Conservation (phyloP, 139 green algal genomes). For the Haematococcus lacustris region DNA sequence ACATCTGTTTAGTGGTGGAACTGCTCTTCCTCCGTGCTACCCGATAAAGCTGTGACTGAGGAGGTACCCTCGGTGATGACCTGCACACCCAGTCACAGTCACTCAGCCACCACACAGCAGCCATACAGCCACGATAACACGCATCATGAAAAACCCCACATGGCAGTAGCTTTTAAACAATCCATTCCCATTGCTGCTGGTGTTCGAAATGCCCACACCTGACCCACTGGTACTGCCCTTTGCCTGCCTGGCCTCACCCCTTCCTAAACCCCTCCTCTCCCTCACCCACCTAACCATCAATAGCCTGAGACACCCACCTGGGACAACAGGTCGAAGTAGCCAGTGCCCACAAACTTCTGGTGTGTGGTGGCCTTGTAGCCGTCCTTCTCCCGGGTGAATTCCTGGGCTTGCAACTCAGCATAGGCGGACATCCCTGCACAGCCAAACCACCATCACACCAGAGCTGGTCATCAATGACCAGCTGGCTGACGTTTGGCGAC, state of each 20-base stretch:
- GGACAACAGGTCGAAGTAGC: constrained; percentile 64
- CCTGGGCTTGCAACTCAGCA: constrained; percentile 64
- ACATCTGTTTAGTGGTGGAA: constrained; percentile 35
- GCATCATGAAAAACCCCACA: not conserved
- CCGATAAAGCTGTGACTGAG: constrained; percentile 55
- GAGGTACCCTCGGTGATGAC: constrained; percentile 39
- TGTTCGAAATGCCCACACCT: not conserved
- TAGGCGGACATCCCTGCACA: constrained; percentile 68
- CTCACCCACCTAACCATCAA: not conserved
- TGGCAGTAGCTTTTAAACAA: not conserved
- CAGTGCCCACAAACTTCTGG: constrained; percentile 63
- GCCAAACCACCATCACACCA: no score
- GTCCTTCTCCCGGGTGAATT: constrained; percentile 61
- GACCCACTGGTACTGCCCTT: not conserved
- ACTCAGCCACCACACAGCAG: not conserved
- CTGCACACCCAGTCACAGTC: not conserved
- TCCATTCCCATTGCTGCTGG: not conserved
- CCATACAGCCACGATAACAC: not conserved
- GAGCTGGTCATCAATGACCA: no score
- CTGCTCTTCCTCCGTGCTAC: constrained; percentile 70
- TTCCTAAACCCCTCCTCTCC: not conserved
- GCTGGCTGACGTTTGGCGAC: no score
- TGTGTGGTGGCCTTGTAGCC: constrained; percentile 38
- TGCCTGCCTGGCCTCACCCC: not conserved
- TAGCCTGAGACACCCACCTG: not conserved